Base-by-base conservation (phyloP, 441 rosid genomes). In the Arabidopsis hybrid region DNA sequence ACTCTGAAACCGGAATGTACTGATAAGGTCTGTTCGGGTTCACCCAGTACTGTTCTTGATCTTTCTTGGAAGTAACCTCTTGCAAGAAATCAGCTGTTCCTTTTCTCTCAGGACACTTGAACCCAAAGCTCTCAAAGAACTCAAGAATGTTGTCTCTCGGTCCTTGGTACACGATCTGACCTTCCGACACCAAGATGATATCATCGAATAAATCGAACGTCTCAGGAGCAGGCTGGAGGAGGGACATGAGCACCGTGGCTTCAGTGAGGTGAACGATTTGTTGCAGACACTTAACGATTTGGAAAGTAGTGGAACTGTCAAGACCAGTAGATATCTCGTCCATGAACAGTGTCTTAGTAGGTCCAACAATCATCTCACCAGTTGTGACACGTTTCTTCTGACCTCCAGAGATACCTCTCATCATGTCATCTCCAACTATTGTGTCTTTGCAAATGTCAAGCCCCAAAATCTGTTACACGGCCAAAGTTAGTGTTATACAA, bases 321-420 rank as follows among this genome's bases (percentile, higher is more conserved):
- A 95, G 84, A 32, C 97, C 99, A 0, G 97, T 95, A n/a, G 99
- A 95, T 79, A 95, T 95, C 66, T 92, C 99, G 68, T 95, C 99
- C 99, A 95, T 92, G 77, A 85, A 91, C 35, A 95, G 53, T 6
- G 95, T 85, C 79, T 95, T 95, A 5, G 95, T 86, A 1, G 99
- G 99, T 1, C 99, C 98, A 29, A 95, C 99, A 14, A 93, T 83
- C 96, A 95, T 91, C 81, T 95, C 99, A 4, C 97, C 98, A 69
- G 98, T 91, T 1, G 98, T 95, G 12, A 91, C 93, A 83, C 99
- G 72, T 67, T 26, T 26, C 29, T 26, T 26, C 75, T 92, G 97
- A 47, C 99, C 98, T 8, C 99, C 98, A 1, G 99, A 92, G 29
- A 94, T 83, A 45, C 99, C 98, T 73, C 98, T 70, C 13, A 78